A percentile compares a stretch with the other conserved stretches of the same genome.
Evolutionary conservation across 371 early-diverging fungal species (phyloP).

Genomic region (Lichtheimia corymbifera): DNA sequence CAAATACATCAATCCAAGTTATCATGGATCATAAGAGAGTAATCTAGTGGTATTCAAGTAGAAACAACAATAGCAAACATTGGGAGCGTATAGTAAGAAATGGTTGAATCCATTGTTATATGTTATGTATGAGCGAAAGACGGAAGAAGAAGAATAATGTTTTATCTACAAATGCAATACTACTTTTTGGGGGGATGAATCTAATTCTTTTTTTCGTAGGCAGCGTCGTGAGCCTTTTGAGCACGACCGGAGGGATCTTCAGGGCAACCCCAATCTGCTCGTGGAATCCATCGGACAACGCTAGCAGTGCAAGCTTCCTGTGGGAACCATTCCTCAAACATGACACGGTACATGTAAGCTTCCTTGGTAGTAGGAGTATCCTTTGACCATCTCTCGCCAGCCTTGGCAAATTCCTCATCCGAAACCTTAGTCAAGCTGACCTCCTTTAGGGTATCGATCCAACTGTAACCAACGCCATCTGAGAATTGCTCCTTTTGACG

Average conservation of each 20-base stretch:
- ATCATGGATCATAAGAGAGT: too few relatives aligned
- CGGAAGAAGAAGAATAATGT: too few relatives aligned
- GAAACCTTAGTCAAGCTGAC: conserved; percentile 68
- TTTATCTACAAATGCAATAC: too few relatives aligned
- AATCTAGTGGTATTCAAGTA: too few relatives aligned
- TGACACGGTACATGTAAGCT: conserved; percentile 90
- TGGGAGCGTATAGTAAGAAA: too few relatives aligned
- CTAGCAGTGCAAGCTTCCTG: conserved; percentile 84
- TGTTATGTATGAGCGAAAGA: too few relatives aligned
- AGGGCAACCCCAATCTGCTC: conserved; percentile 96
- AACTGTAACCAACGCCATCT: conserved; percentile 96
- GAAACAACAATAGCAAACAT: too few relatives aligned
- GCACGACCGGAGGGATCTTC: conserved; percentile 98
- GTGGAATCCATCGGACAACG: conserved; percentile 94
- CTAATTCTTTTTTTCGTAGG: conserved; percentile 31
- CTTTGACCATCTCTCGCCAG: conserved; percentile 72
- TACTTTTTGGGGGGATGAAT: too few relatives aligned
- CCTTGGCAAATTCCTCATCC: conserved; percentile 74
- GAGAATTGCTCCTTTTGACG: conserved; percentile 98
- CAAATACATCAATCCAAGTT: too few relatives aligned
- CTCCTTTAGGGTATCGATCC: conserved; percentile 94
- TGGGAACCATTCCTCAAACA: conserved; percentile 93
- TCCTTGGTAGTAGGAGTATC: conserved; percentile 96
- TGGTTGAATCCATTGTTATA: too few relatives aligned
- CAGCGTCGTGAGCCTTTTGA: conserved; percentile 85